Evolutionary conservation across 208 protist species (phyloP).

Genomic region (Crithidia acanthocephali): DNA sequence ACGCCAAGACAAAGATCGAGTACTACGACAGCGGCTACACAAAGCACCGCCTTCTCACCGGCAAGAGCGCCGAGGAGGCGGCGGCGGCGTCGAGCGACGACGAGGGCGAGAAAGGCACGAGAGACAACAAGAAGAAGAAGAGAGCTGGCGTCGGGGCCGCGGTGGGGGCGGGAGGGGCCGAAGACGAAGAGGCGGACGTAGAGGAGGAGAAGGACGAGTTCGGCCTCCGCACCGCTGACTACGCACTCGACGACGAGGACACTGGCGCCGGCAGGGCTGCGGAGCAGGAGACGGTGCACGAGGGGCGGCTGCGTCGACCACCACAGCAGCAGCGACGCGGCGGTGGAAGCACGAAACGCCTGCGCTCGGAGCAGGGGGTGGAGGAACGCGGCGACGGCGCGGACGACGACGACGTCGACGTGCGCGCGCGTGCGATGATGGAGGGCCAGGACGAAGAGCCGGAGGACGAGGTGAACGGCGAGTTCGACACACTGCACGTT

Average conservation of each 20-base stretch:
- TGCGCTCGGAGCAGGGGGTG: constrained; percentile 27
- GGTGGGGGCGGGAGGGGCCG: too few relatives aligned
- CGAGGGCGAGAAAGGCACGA: not conserved
- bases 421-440: constrained; percentile 7
- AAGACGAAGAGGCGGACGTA: not conserved
- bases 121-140: too few relatives aligned
- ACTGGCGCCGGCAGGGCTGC: constrained; percentile 11
- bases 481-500: constrained; percentile 93
- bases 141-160: not conserved
- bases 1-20: constrained; percentile 81
- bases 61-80: constrained; percentile 52
- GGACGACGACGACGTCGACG: constrained; percentile 9
- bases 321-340: constrained; percentile 1
- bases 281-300: constrained; percentile 30
- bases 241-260: constrained; percentile 57
- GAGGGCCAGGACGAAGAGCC: constrained; percentile 16
- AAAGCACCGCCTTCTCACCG: constrained; percentile 57
- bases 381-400: not conserved
- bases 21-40: constrained; percentile 84
- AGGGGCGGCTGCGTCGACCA: constrained; percentile 27
- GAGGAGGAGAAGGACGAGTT: constrained; percentile 43
- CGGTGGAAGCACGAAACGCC: constrained; percentile 36
- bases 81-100: constrained; percentile 28
- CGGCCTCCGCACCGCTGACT: constrained; percentile 38
- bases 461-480: constrained; percentile 88